A percentile compares a stretch with the other conserved stretches of the same genome.
Evolutionary conservation across 2,329 filamentous ascomycete genomes (phyloP).

Genomic region (Thelonectria rubi): DNA sequence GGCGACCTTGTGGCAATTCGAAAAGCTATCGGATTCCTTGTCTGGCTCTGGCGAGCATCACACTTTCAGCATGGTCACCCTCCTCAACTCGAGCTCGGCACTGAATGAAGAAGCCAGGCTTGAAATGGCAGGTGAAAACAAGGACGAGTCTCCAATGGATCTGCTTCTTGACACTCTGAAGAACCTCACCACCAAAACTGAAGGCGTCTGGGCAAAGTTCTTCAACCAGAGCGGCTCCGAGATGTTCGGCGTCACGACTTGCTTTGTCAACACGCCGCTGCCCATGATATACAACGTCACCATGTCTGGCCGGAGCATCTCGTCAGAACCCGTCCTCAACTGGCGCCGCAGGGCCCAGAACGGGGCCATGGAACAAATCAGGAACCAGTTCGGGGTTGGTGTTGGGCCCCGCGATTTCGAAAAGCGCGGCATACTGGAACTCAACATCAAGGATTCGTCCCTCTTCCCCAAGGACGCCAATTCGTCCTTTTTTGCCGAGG

Average conservation of each 20-base stretch:
- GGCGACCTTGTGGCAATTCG: background rate
- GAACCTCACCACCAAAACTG: background rate
- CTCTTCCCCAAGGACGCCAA: background rate
- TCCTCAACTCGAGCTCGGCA: conserved; percentile 10
- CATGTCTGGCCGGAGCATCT: conserved; percentile 5
- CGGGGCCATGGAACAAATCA: rapidly evolving
- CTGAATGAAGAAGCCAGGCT: conserved; percentile 10
- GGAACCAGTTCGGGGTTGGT: background rate
- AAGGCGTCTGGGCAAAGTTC: background rate
- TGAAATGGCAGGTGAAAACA: background rate
- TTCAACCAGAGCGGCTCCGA: background rate
- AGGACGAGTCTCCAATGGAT: background rate
- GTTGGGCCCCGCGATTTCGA: rapidly evolving
- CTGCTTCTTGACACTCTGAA: background rate
- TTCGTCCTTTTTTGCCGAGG: background rate
- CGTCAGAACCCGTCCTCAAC: conserved; percentile 7
- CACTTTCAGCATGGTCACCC: conserved; percentile 2
- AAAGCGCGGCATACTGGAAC: conserved; percentile 10
- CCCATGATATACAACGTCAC: conserved; percentile 18
- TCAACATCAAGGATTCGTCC: background rate
- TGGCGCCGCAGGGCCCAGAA: conserved; percentile 4
- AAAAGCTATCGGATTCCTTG: conserved; percentile 6
- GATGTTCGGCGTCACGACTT: background rate
- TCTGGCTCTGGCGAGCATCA: conserved; percentile 9
- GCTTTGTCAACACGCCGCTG: background rate